Conservation (phyloP, 345 rosid genomes). For the Ricinus communis region DNA sequence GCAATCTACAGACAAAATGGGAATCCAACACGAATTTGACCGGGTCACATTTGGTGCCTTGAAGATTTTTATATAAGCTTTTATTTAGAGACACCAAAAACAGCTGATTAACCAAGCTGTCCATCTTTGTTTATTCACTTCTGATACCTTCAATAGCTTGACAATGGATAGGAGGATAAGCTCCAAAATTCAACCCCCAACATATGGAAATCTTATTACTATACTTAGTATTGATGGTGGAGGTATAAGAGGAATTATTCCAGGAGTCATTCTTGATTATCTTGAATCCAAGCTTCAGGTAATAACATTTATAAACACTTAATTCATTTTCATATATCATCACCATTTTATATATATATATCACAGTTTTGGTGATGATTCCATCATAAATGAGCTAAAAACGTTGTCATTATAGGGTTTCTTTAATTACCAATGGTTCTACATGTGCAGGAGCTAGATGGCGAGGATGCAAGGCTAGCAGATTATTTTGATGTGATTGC, state of each 20-base stretch:
- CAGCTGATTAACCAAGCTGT: background rate
- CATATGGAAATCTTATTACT: conserved; percentile 53
- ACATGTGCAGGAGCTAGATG: conserved; percentile 48
- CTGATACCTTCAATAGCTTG: background rate
- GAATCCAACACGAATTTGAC: background rate
- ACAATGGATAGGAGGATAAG: conserved; percentile 23
- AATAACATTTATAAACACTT: background rate
- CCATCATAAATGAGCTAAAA: too few species aligned
- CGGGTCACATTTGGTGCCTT: background rate
- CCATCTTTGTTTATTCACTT: background rate
- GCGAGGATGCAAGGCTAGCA: conserved; percentile 55
- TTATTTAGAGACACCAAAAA: background rate
- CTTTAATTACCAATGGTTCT: too few species aligned
- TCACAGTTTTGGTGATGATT: too few species aligned
- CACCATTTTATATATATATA: too few species aligned
- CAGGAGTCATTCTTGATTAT: conserved; percentile 56
- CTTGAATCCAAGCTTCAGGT: conserved; percentile 91
- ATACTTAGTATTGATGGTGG: conserved; percentile 80
- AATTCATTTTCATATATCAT: too few species aligned
- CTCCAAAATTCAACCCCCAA: conserved; percentile 37
- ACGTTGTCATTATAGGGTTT: too few species aligned
- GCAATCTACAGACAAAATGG: background rate
- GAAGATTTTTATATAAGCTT: background rate
- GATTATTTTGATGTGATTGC: conserved; percentile 75
- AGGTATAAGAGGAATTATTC: conserved; percentile 64